Conservation (phyloP, 148 eudicot species). For the Simmondsia chinensis region DNA sequence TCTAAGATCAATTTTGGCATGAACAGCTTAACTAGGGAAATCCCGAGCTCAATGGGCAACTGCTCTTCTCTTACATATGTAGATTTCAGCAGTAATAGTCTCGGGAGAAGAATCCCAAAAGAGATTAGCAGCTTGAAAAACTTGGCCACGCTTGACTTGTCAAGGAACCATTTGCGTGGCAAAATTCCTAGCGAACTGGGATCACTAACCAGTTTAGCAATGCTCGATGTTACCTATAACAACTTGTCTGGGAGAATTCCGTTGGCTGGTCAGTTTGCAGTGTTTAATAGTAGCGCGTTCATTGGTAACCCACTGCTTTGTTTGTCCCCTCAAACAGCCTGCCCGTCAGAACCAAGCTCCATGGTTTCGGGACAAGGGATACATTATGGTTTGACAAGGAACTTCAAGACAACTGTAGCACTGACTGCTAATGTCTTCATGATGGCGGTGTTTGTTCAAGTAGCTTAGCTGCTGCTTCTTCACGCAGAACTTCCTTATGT, state of each 20-base stretch:
- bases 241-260: slow-evolving; percentile 42
- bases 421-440: too few relatives aligned
- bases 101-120: slow-evolving; percentile 29
- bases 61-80: slow-evolving; percentile 22
- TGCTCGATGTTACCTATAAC: slow-evolving; percentile 43
- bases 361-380: slow-evolving; percentile 3
- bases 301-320: slow-evolving; percentile 40
- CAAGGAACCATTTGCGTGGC: slow-evolving; percentile 33
- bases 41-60: slow-evolving; percentile 26
- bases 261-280: slow-evolving; percentile 19
- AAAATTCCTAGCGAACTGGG: slow-evolving; percentile 35
- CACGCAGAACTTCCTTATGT: too few relatives aligned
- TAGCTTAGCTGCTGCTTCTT: too few relatives aligned
- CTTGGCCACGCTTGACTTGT: slow-evolving; percentile 30
- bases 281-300: slow-evolving; percentile 15
- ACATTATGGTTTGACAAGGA: too few relatives aligned
- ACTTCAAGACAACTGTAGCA: too few relatives aligned
- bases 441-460: too few relatives aligned
- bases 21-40: slow-evolving; percentile 31
- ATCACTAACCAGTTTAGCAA: slow-evolving; percentile 28
- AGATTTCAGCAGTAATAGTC: slow-evolving; percentile 40
- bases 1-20: slow-evolving; percentile 23
- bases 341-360: slow-evolving; percentile 5
- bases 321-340: slow-evolving; percentile 7
- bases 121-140: slow-evolving; percentile 17